Percentiles rank a stretch among this genome's conserved stretches.
Evolutionary conservation across 2,329 filamentous ascomycete genomes (phyloP).

Genomic region (Colletotrichum camelliae): DNA sequence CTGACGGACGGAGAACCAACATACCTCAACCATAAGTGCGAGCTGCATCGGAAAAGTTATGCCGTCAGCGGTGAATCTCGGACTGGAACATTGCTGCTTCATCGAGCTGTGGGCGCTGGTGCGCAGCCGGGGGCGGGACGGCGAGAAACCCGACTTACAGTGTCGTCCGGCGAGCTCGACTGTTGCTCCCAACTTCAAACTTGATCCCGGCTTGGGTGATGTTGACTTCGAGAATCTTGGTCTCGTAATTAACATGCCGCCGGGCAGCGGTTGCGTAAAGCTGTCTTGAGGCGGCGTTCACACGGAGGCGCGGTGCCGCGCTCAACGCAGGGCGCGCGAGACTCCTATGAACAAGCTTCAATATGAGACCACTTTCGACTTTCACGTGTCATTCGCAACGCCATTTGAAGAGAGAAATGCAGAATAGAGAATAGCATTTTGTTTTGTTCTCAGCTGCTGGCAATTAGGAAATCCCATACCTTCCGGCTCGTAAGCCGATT

Average conservation of each 20-base stretch:
- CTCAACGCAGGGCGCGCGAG: not conserved
- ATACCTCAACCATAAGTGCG: slow-evolving; percentile 25
- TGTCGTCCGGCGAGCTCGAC: slow-evolving; percentile 7
- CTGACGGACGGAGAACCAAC: not conserved
- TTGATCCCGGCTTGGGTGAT: slow-evolving; percentile 7
- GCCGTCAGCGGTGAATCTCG: not conserved
- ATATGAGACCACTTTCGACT: not conserved
- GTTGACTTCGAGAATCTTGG: not conserved
- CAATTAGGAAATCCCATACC: not conserved
- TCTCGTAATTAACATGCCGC: not conserved
- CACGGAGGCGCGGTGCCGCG: not conserved
- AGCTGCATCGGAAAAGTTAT: not conserved
- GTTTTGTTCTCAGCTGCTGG: not conserved
- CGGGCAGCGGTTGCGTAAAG: slow-evolving; percentile 5
- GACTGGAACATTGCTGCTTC: not conserved
- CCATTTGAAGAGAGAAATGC: not conserved
- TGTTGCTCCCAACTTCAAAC: not conserved
- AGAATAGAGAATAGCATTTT: not conserved
- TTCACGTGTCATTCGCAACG: not conserved
- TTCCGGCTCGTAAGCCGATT: slow-evolving; percentile 5
- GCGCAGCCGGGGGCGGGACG: not conserved
- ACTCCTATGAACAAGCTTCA: not conserved
- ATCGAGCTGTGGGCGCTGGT: not conserved
- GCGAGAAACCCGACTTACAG: slow-evolving; percentile 12
- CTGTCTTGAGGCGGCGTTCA: not conserved